Evolutionary conservation across 2,329 filamentous ascomycete genomes (phyloP), one percentile per base, ranked within the genome.

Genomic region (Beauveria brongniartii): DNA sequence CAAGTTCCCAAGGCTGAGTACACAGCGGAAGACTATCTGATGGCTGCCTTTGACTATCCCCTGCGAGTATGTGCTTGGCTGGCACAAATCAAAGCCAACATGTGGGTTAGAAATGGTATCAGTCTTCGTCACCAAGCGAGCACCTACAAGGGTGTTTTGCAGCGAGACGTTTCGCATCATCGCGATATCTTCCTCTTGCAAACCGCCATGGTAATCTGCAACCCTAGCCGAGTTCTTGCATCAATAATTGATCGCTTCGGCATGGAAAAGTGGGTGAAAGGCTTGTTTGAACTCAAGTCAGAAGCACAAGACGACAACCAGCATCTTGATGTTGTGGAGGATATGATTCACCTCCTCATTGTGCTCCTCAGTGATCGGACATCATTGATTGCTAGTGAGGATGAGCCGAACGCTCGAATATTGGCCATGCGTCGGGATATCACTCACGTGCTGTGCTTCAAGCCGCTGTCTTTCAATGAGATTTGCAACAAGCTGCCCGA

Each of bases 91-190:
- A 96, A 96, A 73, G 92, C 93, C 20, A 91, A 92, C 56, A 96
- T 97, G 87, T 99, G 95, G 94, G 93, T 99, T 64, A 87, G 94
- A 61, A 99, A 99, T 70, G 94, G 94, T 2, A 91, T 99, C 70
- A 97, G 93, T 68, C 82, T 99, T 56, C 86, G 93, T 44, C 94
- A 99, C 72, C 94, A 99, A 74, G 94, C 95, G 71, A 89, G 89
- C 57, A 94, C 92, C 20, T 99, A 99, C 71, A 87, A 92, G 18
- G 92, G 91, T 46, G 91, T 97, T 16, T 85, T 86, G 12, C 91
- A 95, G 69, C 83, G 94, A 65, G 94, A 99, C 72, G 90, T 97
- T 22, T 92, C 91, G 1, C 93, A 97, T 69, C 93, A 97, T 68
- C 86, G 94, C 62, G 95, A 99, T 70, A 90, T 99, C 50, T 96